Percentiles rank a stretch among this genome's conserved stretches.
phyloP scores from a whole-genome alignment of 345 rosid genomes.

The Murraya koenigii region DNA sequence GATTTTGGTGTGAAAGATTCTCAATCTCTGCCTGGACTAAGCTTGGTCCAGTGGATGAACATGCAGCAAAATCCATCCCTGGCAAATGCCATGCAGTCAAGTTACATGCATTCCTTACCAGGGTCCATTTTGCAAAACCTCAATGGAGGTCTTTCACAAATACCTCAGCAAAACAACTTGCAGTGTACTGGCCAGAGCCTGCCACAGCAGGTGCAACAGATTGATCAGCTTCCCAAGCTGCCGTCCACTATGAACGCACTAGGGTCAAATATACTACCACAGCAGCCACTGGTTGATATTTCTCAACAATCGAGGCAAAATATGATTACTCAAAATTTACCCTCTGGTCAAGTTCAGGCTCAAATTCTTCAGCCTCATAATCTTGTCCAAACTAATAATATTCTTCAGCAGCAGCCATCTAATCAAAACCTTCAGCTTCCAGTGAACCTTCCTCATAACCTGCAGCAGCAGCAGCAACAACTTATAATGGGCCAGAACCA shows the following conservation, averaged over 20 bases:
- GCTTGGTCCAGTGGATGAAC: constrained; percentile 92
- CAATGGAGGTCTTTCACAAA: constrained; percentile 40
- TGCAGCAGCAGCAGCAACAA: constrained; percentile 52
- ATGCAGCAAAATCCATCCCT: constrained; percentile 70
- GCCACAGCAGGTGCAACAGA: constrained; percentile 47
- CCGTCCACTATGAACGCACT: constrained; percentile 34
- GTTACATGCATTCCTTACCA: constrained; percentile 43
- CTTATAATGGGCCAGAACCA: constrained; percentile 41
- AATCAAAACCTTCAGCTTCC: constrained; percentile 43
- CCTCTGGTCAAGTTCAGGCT: constrained; percentile 41
- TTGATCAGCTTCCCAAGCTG: constrained; percentile 47
- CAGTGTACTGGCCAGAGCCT: constrained; percentile 40
- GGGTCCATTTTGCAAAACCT: constrained; percentile 47
- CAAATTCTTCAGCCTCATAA: constrained; percentile 52
- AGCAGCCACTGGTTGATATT: constrained; percentile 42
- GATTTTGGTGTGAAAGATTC: constrained; percentile 68
- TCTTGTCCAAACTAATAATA: constrained; percentile 33
- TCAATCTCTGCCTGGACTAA: constrained; percentile 61
- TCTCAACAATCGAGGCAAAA: constrained; percentile 49
- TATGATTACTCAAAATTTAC: constrained; percentile 37
- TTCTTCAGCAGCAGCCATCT: constrained; percentile 46
- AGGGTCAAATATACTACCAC: constrained; percentile 33
- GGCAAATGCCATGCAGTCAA: constrained; percentile 47
- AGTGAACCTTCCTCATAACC: constrained; percentile 45
- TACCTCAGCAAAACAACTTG: constrained; percentile 40